Percentiles rank a stretch among this genome's conserved stretches.
These are phyloP conservation scores for Ceratobasidium sp. DNA, from an alignment of 1,284 basidiomycete species.

Conservation along the genomic window DNA sequence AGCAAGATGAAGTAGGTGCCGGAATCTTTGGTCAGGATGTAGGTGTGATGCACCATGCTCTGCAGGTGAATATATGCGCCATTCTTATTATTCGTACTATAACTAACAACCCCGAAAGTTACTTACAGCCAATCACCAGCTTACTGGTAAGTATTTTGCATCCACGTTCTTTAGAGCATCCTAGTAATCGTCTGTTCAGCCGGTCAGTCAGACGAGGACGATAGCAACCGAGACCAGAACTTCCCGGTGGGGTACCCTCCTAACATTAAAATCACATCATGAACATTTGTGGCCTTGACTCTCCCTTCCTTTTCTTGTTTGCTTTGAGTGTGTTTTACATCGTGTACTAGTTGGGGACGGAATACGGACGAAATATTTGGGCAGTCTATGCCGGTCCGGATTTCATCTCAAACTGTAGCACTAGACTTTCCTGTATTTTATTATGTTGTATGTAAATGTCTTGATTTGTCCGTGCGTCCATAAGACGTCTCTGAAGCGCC, in stretches of 20 bases:
- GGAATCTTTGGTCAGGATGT: neutral
- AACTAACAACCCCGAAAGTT: neutral
- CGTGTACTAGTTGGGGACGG: conserved; percentile 20
- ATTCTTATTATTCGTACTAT: neutral
- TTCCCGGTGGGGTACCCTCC: no score
- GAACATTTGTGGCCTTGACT: no score
- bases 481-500: neutral
- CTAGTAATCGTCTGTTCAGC: no score
- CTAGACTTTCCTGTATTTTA: conserved; percentile 8
- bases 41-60: neutral
- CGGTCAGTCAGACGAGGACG: no score
- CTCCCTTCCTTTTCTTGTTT: no score
- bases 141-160: conserved; percentile 11
- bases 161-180: no score
- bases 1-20: conserved; percentile 12
- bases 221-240: no score
- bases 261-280: no score
- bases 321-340: no score
- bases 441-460: neutral
- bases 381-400: conserved; percentile 9
- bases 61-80: conserved; percentile 8
- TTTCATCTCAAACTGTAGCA: conserved; percentile 32
- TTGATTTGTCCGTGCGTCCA: neutral
- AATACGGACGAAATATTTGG: conserved; percentile 20
- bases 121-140: conserved; percentile 8